These are phyloP conservation scores for Orbilia oligospora DNA, from an alignment of 2,329 filamentous ascomycete species.

Conservation along the genomic window DNA sequence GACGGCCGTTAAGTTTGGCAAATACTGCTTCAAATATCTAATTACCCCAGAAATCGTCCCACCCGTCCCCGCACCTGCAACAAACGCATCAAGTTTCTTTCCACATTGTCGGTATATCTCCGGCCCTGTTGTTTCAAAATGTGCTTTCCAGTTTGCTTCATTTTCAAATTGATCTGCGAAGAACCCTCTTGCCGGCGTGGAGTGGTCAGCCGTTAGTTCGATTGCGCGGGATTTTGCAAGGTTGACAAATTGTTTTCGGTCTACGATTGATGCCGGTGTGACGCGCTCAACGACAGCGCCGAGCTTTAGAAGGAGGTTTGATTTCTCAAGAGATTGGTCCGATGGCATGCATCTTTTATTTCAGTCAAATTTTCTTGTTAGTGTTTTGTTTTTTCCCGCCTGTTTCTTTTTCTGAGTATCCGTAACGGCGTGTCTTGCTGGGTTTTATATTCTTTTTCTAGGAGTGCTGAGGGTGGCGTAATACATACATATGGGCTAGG, in stretches of 20 bases:
- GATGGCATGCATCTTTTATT: slow-evolving; percentile 84
- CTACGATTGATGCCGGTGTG: slow-evolving; percentile 91
- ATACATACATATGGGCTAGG: slow-evolving; percentile 82
- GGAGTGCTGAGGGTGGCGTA: slow-evolving; percentile 10
- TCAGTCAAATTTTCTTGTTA: slow-evolving; percentile 10
- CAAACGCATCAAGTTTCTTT: slow-evolving; percentile 84
- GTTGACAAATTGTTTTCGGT: slow-evolving; percentile 94
- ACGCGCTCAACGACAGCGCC: slow-evolving; percentile 95
- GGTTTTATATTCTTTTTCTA: slow-evolving; percentile 18
- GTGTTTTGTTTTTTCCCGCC: slow-evolving; percentile 26
- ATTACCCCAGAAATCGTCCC: slow-evolving; percentile 93
- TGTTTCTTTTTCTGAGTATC: neutral
- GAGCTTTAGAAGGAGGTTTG: slow-evolving; percentile 86
- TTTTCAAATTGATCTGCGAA: slow-evolving; percentile 98
- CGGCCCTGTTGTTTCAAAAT: slow-evolving; percentile 85
- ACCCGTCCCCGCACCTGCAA: slow-evolving; percentile 93
- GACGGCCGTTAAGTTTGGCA: slow-evolving; percentile 78
- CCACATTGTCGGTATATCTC: slow-evolving; percentile 87
- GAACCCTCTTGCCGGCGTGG: slow-evolving; percentile 80
- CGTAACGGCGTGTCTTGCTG: neutral
- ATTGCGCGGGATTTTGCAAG: slow-evolving; percentile 81
- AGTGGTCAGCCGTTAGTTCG: slow-evolving; percentile 76
- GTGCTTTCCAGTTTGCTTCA: slow-evolving; percentile 87
- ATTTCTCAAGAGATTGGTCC: slow-evolving; percentile 90
- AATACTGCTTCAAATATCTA: slow-evolving; percentile 81